Evolutionary conservation across 2,329 filamentous ascomycete species (phyloP).

Genomic region (Fusarium miscanthi): DNA sequence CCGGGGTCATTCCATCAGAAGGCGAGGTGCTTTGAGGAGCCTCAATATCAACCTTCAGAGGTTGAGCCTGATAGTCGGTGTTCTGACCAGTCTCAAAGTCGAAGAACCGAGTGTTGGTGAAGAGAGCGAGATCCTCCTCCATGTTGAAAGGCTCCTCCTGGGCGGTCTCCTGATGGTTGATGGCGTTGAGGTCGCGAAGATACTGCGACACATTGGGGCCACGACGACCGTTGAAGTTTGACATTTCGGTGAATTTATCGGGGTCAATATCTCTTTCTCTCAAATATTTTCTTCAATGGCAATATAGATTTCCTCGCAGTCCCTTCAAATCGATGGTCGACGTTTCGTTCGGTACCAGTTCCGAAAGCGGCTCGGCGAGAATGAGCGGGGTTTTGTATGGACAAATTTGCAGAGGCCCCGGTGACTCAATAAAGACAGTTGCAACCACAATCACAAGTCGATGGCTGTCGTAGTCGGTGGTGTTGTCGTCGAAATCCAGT

Average conservation of each 20-base stretch:
- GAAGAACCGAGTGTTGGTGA: slow-evolving; percentile 85
- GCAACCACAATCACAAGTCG: slow-evolving; percentile 8
- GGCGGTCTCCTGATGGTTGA: slow-evolving; percentile 68
- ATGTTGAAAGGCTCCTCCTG: slow-evolving; percentile 70
- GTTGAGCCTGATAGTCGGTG: slow-evolving; percentile 65
- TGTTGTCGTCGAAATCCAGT: slow-evolving; percentile 15
- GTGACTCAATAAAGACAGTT: slow-evolving; percentile 22
- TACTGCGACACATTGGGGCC: slow-evolving; percentile 91
- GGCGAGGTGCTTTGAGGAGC: slow-evolving; percentile 48
- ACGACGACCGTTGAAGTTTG: slow-evolving; percentile 79
- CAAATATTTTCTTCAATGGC: neutral
- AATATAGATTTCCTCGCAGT: slow-evolving; percentile 20
- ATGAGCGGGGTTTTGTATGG: slow-evolving; percentile 44
- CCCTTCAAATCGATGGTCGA: slow-evolving; percentile 5
- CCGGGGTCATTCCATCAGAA: slow-evolving; percentile 54
- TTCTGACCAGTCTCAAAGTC: slow-evolving; percentile 77
- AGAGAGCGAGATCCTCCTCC: slow-evolving; percentile 79
- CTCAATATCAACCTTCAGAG: slow-evolving; percentile 57
- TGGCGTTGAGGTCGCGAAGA: slow-evolving; percentile 84
- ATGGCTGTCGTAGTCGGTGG: slow-evolving; percentile 10
- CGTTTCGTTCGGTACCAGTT: neutral
- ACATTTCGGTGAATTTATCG: slow-evolving; percentile 61
- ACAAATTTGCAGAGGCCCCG: slow-evolving; percentile 35
- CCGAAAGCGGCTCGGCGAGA: slow-evolving; percentile 27
- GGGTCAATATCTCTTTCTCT: slow-evolving; percentile 1